A percentile compares a stretch with the other conserved stretches of the same genome.
Evolutionary conservation across 441 rosid genomes (phyloP).

Genomic region (Iberis amara): DNA sequence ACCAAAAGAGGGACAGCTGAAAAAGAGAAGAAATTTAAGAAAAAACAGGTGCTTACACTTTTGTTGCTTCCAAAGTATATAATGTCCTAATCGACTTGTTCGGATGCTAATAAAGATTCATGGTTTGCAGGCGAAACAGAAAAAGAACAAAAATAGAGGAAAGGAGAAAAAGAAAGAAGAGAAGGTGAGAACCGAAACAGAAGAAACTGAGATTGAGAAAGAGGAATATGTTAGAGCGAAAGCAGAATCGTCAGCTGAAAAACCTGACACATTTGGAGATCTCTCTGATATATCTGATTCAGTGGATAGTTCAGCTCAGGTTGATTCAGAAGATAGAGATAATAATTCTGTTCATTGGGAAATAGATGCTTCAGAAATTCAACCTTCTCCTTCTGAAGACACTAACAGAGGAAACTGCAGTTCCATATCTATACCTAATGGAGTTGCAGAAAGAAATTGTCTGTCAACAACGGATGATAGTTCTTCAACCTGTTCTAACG

Average conservation of each 20-base stretch:
- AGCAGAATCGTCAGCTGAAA: conserved; percentile 42
- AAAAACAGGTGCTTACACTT: conserved; percentile 54
- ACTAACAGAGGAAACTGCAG: conserved; percentile 50
- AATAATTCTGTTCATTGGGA: conserved; percentile 75
- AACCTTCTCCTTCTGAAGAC: conserved; percentile 51
- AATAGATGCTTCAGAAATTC: conserved; percentile 68
- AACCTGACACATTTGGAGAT: conserved; percentile 55
- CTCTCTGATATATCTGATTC: conserved; percentile 71
- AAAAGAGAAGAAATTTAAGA: conserved; percentile 81
- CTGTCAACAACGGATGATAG: conserved; percentile 73
- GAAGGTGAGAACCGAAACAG: conserved; percentile 36
- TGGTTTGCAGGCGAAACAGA: conserved; percentile 64
- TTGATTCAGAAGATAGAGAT: conserved; percentile 75
- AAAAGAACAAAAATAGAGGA: conserved; percentile 67
- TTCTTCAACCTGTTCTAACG: conserved; percentile 94
- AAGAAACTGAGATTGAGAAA: conserved; percentile 36
- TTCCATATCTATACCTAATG: conserved; percentile 58
- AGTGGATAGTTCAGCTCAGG: conserved; percentile 54
- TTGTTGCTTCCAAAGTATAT: conserved; percentile 8
- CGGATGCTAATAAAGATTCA: conserved; percentile 9
- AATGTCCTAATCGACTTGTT: conserved; percentile 2
- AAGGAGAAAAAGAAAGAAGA: conserved; percentile 75
- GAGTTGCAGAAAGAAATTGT: conserved; percentile 52
- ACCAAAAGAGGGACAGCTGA: conserved; percentile 61
- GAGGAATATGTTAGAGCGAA: conserved; percentile 21